phyloP scores from a whole-genome alignment of 495 filamentous ascomycete species.

The Lasiosphaeria hispida region DNA sequence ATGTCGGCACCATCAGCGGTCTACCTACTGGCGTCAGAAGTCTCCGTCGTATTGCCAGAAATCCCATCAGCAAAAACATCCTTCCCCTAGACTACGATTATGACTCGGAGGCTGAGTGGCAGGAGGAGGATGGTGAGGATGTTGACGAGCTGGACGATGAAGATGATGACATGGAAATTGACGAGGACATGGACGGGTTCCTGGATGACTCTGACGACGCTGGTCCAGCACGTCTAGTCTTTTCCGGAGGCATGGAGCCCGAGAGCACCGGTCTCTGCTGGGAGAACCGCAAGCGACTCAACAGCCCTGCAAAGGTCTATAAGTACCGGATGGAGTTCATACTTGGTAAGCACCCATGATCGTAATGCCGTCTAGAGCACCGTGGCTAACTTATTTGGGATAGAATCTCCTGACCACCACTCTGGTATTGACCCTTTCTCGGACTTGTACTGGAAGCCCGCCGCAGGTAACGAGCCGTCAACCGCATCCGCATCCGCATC shows the following conservation, averaged over 20 bases:
- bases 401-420: constrained; percentile 41
- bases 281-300: constrained; percentile 56
- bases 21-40: constrained; percentile 41
- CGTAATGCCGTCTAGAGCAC: constrained; percentile 9
- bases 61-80: constrained; percentile 61
- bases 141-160: constrained; percentile 70
- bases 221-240: constrained; percentile 40
- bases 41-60: constrained; percentile 61
- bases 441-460: constrained; percentile 68
- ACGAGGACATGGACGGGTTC: constrained; percentile 72
- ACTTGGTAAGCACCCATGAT: constrained; percentile 51
- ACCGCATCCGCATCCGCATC: background rate
- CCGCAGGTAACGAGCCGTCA: constrained; percentile 20
- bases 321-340: constrained; percentile 71
- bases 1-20: constrained; percentile 78
- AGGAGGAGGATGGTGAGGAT: constrained; percentile 61
- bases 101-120: constrained; percentile 92
- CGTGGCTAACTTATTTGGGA: background rate
- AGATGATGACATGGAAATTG: constrained; percentile 59
- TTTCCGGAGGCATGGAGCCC: constrained; percentile 69
- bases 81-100: constrained; percentile 86
- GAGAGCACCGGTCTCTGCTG: constrained; percentile 76
- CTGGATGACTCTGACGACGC: constrained; percentile 67
- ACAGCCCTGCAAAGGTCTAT: constrained; percentile 42
- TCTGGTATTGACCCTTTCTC: constrained; percentile 81